Conservation (phyloP, 495 filamentous ascomycete genomes). For the Penicillium longicatenatum region DNA sequence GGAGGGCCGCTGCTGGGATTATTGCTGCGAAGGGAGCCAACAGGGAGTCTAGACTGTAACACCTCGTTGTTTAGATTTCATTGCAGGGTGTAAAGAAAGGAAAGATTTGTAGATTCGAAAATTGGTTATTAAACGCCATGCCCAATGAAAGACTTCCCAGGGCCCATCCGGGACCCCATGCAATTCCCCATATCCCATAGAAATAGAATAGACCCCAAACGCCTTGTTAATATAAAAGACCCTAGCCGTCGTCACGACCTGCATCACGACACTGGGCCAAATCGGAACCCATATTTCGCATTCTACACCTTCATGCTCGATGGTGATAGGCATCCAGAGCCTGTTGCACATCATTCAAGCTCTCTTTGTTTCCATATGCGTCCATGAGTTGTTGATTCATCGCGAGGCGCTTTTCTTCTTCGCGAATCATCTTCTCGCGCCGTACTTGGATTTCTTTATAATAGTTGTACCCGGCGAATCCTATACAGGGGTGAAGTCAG, state of each 20-base stretch:
- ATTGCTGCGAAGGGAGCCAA: background rate
- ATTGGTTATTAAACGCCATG: background rate
- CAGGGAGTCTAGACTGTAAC: background rate
- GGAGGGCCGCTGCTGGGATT: constrained; percentile 26
- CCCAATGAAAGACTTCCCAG: background rate
- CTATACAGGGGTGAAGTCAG: constrained; percentile 15
- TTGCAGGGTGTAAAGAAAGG: background rate
- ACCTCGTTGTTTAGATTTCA: background rate
- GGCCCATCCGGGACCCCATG: background rate
- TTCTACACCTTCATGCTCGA: background rate
- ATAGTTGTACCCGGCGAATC: constrained; percentile 36
- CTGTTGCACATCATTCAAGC: constrained; percentile 56
- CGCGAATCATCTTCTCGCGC: constrained; percentile 13
- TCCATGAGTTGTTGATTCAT: constrained; percentile 47
- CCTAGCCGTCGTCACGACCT: background rate
- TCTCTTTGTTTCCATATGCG: constrained; percentile 61
- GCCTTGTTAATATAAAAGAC: background rate
- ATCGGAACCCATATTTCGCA: background rate
- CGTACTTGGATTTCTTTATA: constrained; percentile 22
- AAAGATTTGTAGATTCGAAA: background rate
- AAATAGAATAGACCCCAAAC: background rate
- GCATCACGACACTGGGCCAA: background rate
- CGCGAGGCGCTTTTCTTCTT: constrained; percentile 39
- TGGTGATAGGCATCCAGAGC: constrained; percentile 41
- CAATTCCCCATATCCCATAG: background rate